Percentiles rank a stretch among this genome's conserved stretches.
Evolutionary conservation across 805 yeast genomes (phyloP).

Genomic region (Hanseniaspora opuntiae): DNA sequence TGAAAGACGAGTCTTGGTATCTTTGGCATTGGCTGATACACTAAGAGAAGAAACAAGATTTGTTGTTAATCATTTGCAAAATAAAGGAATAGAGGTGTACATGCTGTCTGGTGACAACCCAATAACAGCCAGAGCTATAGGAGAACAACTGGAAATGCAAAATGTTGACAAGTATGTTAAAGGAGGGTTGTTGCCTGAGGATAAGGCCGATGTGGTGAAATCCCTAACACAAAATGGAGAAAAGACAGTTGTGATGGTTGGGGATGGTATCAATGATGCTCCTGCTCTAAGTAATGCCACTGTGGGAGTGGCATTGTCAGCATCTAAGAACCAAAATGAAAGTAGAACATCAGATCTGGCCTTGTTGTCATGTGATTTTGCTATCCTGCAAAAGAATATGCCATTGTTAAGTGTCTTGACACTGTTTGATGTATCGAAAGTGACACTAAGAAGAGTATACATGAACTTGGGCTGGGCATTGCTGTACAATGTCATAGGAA

Average conservation of each 20-base stretch:
- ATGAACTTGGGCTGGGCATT: slow-evolving; percentile 51
- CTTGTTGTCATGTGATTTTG: slow-evolving; percentile 59
- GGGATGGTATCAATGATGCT: slow-evolving; percentile 76
- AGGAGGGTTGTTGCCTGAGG: slow-evolving; percentile 62
- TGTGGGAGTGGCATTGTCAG: slow-evolving; percentile 61
- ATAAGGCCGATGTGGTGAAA: slow-evolving; percentile 48
- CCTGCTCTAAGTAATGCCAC: slow-evolving; percentile 66
- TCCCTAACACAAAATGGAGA: slow-evolving; percentile 29
- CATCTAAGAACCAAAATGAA: slow-evolving; percentile 19
- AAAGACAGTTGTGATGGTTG: slow-evolving; percentile 48
- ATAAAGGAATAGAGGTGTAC: slow-evolving; percentile 43
- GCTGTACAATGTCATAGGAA: slow-evolving; percentile 41
- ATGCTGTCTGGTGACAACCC: slow-evolving; percentile 68
- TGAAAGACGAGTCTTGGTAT: slow-evolving; percentile 27
- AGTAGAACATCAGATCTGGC: slow-evolving; percentile 39
- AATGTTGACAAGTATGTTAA: slow-evolving; percentile 32
- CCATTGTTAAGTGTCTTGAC: slow-evolving; percentile 43
- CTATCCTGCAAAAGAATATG: slow-evolving; percentile 38
- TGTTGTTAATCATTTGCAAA: slow-evolving; percentile 34
- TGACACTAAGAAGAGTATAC: slow-evolving; percentile 39
- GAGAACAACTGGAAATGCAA: slow-evolving; percentile 43
- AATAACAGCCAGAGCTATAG: slow-evolving; percentile 55
- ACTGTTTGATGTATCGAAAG: slow-evolving; percentile 37
- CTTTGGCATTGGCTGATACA: slow-evolving; percentile 50
- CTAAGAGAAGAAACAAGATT: slow-evolving; percentile 42